phyloP scores from a whole-genome alignment of 139 green algal species.

The Chlamydomonas eustigma region DNA sequence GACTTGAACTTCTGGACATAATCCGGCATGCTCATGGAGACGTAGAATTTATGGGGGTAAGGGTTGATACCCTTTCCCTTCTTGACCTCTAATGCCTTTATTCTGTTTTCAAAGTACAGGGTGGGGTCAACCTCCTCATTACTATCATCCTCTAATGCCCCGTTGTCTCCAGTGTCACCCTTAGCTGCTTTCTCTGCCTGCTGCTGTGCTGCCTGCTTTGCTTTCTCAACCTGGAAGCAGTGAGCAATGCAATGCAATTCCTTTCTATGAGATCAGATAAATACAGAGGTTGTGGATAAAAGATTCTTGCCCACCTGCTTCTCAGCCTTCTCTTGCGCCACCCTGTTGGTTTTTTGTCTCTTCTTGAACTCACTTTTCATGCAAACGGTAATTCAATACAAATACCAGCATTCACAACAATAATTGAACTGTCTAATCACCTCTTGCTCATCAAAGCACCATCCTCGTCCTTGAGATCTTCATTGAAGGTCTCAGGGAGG shows the following conservation, averaged over 20 bases:
- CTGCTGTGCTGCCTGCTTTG: constrained; percentile 48
- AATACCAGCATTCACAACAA: background rate
- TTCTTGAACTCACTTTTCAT: constrained; percentile 87
- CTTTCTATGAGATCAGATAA: too few species aligned
- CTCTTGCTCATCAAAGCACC: constrained; percentile 85
- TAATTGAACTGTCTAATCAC: constrained; percentile 32
- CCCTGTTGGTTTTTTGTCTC: constrained; percentile 68
- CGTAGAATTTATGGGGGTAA: constrained; percentile 98
- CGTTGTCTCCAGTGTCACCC: constrained; percentile 13
- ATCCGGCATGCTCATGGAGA: constrained; percentile 66
- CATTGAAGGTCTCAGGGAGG: constrained; percentile 37
- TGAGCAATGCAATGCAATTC: background rate
- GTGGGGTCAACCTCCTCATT: constrained; percentile 78
- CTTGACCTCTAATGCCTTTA: constrained; percentile 59
- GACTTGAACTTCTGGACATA: constrained; percentile 74
- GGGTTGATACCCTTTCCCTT: constrained; percentile 85
- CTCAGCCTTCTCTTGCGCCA: constrained; percentile 74
- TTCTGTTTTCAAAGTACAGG: constrained; percentile 87
- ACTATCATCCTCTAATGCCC: constrained; percentile 58
- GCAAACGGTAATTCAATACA: background rate
- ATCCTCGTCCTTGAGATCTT: constrained; percentile 81
- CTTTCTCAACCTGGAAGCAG: constrained; percentile 63
- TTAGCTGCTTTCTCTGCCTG: constrained; percentile 44
- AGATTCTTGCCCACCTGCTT: constrained; percentile 80
- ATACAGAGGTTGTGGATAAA: too few species aligned